These are phyloP conservation scores for Pyrus hybrid DNA, from an alignment of 331 rosid species.

Conservation along the genomic window DNA sequence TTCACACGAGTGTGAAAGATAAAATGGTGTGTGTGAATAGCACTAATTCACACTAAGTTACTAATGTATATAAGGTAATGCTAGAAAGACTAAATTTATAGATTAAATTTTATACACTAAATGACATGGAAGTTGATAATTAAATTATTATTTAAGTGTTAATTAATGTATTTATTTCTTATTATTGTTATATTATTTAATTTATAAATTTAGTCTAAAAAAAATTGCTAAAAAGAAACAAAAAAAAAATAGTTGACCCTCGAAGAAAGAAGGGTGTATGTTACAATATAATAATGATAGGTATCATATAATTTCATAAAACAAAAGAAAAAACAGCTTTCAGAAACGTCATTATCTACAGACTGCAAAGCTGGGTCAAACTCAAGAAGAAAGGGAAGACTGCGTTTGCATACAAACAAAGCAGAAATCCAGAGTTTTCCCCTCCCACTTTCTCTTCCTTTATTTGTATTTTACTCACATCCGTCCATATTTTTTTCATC, in stretches of 20 bases:
- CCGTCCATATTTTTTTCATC: neutral
- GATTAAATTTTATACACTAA: too few relatives aligned
- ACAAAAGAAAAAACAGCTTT: constrained; percentile 16
- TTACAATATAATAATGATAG: constrained; percentile 11
- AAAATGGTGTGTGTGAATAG: too few relatives aligned
- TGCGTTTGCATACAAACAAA: too few relatives aligned
- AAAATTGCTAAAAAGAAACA: neutral
- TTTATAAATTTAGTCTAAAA: neutral
- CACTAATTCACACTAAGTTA: too few relatives aligned
- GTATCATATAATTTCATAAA: neutral
- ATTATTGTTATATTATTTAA: too few relatives aligned
- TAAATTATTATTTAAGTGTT: too few relatives aligned
- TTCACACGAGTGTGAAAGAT: too few relatives aligned
- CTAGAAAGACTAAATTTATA: too few relatives aligned
- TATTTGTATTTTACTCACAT: neutral
- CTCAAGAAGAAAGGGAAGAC: constrained; percentile 12
- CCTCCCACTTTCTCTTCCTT: constrained; percentile 3
- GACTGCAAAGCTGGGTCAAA: constrained; percentile 39
- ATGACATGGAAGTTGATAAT: too few relatives aligned
- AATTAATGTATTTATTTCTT: too few relatives aligned
- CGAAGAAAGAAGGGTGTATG: neutral
- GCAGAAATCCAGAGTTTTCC: neutral
- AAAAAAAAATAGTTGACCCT: constrained; percentile 22
- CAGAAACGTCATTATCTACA: constrained; percentile 56
- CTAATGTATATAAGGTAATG: too few relatives aligned